Evolutionary conservation across 202 grass and related monocot species (phyloP), one percentile per base, ranked within the genome.

Genomic region (Sporobolus alterniflorus): DNA sequence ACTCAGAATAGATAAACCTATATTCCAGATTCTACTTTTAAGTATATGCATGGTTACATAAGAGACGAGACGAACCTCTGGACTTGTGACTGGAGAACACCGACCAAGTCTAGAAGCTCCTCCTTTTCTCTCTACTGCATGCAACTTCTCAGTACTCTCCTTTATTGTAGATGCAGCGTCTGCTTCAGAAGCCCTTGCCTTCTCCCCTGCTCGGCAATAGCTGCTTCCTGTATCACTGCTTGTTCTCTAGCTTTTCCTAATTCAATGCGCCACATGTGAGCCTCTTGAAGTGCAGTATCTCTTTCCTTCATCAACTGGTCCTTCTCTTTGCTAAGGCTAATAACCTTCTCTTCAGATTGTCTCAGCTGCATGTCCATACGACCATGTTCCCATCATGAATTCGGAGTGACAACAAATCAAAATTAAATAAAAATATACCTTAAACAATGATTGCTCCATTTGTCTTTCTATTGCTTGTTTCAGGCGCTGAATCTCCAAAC

Each of bases 181-280:
- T 52, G 83, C 71, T 84, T 89, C 97, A 64, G 89, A 90, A 60
- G 83, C 66, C 74, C 85, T 96, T 80, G 87, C 84, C 75, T 88
- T 96, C 75, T 96, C 97, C 57, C 96, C 93, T 30, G 97, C 97
- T 63, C 87, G 86, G 91, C 54, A 82, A 99, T 89, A 75, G 88
- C 84, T 87, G 93, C 93, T 92, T 99, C 89, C 67, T 96, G 87
- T 81, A 96, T 89, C 59, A 93, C 91, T 28, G 89, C 89, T 76
- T 89, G 96, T 78, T 96, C 96, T 85, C 89, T 91, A 76, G 96
- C 96, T 78, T 99, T 96, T 63, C 89, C 93, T 82, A 99, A 89
- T 89, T 99, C 93, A 84, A 88, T 91, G 30, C 89, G 91, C 93
- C 93, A 96, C 87, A 96, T 67, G 39, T 94, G 89, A 65, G 96